A percentile compares a stretch with the other conserved stretches of the same genome.
phyloP scores from a whole-genome alignment of 352 stramenopile species.

The Phytophthora pistaciae region DNA sequence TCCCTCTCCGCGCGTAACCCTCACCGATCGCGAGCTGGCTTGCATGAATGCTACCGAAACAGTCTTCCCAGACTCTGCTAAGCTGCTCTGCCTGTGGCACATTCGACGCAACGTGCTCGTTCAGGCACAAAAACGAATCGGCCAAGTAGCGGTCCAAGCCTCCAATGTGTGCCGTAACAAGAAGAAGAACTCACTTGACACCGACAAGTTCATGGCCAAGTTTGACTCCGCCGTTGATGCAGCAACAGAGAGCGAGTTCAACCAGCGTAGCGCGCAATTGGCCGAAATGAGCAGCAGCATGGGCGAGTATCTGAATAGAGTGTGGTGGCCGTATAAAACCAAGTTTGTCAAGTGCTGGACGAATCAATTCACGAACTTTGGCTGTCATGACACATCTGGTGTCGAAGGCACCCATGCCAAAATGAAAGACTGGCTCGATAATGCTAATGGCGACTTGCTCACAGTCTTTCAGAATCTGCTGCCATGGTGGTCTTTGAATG shows the following conservation, averaged over 20 bases:
- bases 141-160: neutral
- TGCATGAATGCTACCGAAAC: conserved; percentile 2
- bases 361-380: neutral
- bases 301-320: neutral
- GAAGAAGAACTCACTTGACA: neutral
- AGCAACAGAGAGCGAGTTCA: neutral
- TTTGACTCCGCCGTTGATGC: neutral
- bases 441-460: neutral
- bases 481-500: neutral
- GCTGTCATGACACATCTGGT: neutral
- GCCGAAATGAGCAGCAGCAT: neutral
- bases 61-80: neutral
- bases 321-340: conserved; percentile 1
- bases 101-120: conserved; percentile 6
- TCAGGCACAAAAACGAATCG: conserved; percentile 5
- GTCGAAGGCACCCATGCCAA: conserved; percentile 9
- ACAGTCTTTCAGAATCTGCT: neutral
- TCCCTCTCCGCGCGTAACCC: neutral
- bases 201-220: conserved; percentile 1
- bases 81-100: neutral
- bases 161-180: neutral
- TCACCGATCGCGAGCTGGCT: neutral
- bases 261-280: neutral
- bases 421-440: conserved; percentile 5
- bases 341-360: conserved; percentile 3